A percentile compares a stretch with the other conserved stretches of the same genome.
These are phyloP conservation scores for Aphanomyces stellatus DNA, from an alignment of 352 stramenopile species.

Conservation along the genomic window DNA sequence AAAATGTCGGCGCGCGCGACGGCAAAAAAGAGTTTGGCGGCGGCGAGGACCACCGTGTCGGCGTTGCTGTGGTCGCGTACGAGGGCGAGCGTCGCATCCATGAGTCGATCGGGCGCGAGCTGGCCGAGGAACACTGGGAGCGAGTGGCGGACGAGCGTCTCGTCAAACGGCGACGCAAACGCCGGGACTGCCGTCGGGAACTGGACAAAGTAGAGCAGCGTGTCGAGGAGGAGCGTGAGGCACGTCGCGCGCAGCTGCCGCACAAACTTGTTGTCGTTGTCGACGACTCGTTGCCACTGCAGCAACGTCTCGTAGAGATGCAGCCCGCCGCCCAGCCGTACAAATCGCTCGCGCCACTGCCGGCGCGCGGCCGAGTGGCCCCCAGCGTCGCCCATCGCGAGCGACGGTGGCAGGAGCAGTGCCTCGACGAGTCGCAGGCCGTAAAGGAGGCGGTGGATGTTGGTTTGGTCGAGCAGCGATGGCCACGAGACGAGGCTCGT, in stretches of 20 bases:
- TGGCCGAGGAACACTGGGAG: neutral
- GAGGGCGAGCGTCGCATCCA: neutral
- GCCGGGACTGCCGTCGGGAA: slow-evolving; percentile 25
- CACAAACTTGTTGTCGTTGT: slow-evolving; percentile 14
- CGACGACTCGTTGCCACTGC: slow-evolving; percentile 19
- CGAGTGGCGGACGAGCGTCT: neutral
- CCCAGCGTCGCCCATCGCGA: slow-evolving; percentile 16
- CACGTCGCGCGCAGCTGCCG: slow-evolving; percentile 39
- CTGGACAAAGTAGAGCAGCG: slow-evolving; percentile 28
- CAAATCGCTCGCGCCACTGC: slow-evolving; percentile 72
- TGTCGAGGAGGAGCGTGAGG: slow-evolving; percentile 32
- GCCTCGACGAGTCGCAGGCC: slow-evolving; percentile 57
- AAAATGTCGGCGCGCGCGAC: neutral
- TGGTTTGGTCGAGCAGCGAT: slow-evolving; percentile 34
- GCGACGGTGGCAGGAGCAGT: slow-evolving; percentile 34
- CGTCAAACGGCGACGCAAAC: neutral
- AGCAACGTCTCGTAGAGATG: slow-evolving; percentile 40
- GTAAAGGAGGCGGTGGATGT: slow-evolving; percentile 54
- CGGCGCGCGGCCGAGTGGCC: slow-evolving; percentile 29
- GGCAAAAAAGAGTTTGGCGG: neutral
- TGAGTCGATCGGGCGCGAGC: neutral
- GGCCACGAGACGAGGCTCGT: slow-evolving; percentile 28
- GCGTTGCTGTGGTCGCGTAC: neutral
- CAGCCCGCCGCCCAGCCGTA: slow-evolving; percentile 42
- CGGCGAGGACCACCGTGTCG: neutral